A percentile compares a stretch with the other conserved stretches of the same genome.
Conservation (phyloP, 2,329 filamentous ascomycete genomes). For the Cercospora nicotianae region DNA sequence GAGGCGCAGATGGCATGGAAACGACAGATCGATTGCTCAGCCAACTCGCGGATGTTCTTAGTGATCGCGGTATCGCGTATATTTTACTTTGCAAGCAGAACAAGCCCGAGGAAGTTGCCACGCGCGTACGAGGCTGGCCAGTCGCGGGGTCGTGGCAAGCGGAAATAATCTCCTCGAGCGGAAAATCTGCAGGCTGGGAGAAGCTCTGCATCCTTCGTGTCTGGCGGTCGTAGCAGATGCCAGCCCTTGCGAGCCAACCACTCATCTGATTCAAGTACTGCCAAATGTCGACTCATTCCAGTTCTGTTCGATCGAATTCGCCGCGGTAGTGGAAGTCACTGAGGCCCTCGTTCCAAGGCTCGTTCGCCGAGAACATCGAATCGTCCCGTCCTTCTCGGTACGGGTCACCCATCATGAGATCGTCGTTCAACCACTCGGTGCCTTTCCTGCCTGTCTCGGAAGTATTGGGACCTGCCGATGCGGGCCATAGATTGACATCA, state of each 20-base stretch:
- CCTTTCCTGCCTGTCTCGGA: conserved; percentile 13
- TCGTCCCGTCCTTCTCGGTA: conserved; percentile 27
- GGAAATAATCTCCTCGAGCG: conserved; percentile 77
- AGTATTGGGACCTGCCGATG: conserved; percentile 13
- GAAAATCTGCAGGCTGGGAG: conserved; percentile 90
- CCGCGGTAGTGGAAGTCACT: conserved; percentile 36
- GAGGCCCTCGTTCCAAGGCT: conserved; percentile 39
- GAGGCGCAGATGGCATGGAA: conserved; percentile 90
- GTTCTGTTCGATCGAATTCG: conserved; percentile 31
- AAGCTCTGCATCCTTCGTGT: conserved; percentile 86
- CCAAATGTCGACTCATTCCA: conserved; percentile 23
- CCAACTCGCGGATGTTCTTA: conserved; percentile 65
- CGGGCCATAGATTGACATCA: conserved; percentile 50
- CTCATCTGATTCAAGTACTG: background rate
- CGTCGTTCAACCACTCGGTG: conserved; percentile 28
- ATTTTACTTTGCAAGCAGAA: conserved; percentile 89
- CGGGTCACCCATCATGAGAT: conserved; percentile 23
- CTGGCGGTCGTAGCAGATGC: conserved; percentile 58
- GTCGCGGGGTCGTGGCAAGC: conserved; percentile 61
- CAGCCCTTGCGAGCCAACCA: background rate
- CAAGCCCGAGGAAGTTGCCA: conserved; percentile 71
- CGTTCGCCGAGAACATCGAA: conserved; percentile 30
- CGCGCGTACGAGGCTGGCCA: conserved; percentile 60
- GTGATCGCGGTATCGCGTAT: conserved; percentile 75
- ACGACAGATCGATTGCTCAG: conserved; percentile 78